Percentiles rank a stretch among this genome's conserved stretches.
Conservation (phyloP, 169 alveolate species). For the Plasmodium cynomolgi region DNA sequence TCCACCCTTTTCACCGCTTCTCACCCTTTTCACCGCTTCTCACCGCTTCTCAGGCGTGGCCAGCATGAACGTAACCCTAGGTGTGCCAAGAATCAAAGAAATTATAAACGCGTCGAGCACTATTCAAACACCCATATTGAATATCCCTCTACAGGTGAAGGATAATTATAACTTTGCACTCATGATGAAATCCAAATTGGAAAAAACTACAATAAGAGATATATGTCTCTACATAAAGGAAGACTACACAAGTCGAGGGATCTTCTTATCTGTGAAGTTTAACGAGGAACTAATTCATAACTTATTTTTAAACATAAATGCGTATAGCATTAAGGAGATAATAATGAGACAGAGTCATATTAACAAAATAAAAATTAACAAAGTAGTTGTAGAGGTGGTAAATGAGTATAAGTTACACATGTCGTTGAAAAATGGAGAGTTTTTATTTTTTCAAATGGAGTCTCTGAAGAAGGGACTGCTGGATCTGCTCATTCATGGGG, state of each 20-base stretch:
- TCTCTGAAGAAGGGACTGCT: constrained; percentile 82
- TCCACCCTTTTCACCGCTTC: neutral
- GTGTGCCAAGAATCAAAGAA: constrained; percentile 99
- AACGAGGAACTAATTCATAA: constrained; percentile 88
- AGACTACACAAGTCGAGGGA: constrained; percentile 92
- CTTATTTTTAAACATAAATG: constrained; percentile 89
- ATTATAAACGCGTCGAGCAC: constrained; percentile 96
- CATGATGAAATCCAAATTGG: constrained; percentile 92
- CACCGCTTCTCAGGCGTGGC: constrained; percentile 90
- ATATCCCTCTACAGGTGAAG: constrained; percentile 86
- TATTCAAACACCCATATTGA: constrained; percentile 97
- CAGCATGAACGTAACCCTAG: constrained; percentile 98
- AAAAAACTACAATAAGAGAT: constrained; percentile 90
- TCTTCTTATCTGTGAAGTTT: constrained; percentile 90
- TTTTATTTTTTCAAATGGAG: constrained; percentile 85
- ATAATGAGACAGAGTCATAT: constrained; percentile 86
- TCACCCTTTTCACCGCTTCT: neutral
- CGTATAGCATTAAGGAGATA: constrained; percentile 87
- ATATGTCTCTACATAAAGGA: constrained; percentile 91
- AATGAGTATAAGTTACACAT: constrained; percentile 81
- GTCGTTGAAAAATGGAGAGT: constrained; percentile 77
- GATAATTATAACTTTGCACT: constrained; percentile 87
- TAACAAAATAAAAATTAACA: constrained; percentile 88
- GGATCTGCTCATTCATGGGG: constrained; percentile 84
- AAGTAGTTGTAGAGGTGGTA: constrained; percentile 78